Evolutionary conservation across 2,329 filamentous ascomycete species (phyloP).

Genomic region (Xylaria sp.): DNA sequence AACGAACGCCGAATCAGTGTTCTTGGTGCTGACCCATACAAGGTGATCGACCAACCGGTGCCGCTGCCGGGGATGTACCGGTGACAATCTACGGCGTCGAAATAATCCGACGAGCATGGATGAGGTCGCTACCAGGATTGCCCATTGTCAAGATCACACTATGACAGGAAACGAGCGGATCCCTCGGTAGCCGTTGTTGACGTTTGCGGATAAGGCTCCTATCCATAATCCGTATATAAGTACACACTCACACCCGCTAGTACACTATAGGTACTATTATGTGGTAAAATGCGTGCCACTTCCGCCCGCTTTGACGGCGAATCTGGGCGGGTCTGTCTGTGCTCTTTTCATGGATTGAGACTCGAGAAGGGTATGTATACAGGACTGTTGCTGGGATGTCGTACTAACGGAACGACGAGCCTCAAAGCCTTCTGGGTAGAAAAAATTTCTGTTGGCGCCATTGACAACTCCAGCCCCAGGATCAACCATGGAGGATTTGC

Average conservation of each 20-base stretch:
- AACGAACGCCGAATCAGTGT: slow-evolving; percentile 20
- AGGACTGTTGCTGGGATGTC: slow-evolving; percentile 8
- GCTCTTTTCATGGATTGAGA: slow-evolving; percentile 17
- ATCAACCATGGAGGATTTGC: slow-evolving; percentile 15
- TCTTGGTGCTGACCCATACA: slow-evolving; percentile 24
- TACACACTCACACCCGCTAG: not conserved
- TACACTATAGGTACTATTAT: not conserved
- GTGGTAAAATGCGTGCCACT: slow-evolving; percentile 1
- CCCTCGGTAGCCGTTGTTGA: slow-evolving; percentile 13
- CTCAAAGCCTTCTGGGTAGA: not conserved
- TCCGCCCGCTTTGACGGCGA: slow-evolving; percentile 27
- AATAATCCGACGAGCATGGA: slow-evolving; percentile 33
- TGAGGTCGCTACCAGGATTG: slow-evolving; percentile 24
- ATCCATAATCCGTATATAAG: not conserved
- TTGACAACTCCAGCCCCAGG: slow-evolving; percentile 6
- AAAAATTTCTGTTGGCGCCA: slow-evolving; percentile 1
- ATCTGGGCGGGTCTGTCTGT: slow-evolving; percentile 10
- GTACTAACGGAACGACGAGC: slow-evolving; percentile 10
- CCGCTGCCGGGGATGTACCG: slow-evolving; percentile 32
- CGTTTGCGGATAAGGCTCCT: slow-evolving; percentile 19
- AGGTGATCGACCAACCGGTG: slow-evolving; percentile 38
- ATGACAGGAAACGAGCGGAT: slow-evolving; percentile 24
- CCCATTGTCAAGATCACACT: slow-evolving; percentile 16
- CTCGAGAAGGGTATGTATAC: slow-evolving; percentile 12
- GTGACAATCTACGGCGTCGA: slow-evolving; percentile 25